Evolutionary conservation across 2,329 filamentous ascomycete genomes (phyloP).

Genomic region (Alternaria triticimaculans): DNA sequence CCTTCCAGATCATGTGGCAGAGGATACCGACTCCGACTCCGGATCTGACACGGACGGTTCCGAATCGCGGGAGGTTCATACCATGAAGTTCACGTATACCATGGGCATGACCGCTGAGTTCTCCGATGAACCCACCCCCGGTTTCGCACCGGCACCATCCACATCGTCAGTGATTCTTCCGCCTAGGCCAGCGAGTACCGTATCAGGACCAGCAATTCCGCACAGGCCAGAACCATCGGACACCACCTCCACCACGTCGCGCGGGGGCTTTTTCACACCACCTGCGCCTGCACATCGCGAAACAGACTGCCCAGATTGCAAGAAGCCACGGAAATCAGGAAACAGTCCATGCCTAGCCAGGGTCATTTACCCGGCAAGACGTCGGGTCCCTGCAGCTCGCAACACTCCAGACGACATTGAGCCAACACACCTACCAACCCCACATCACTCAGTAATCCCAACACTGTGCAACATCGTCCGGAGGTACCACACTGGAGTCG

Average conservation of each 20-base stretch:
- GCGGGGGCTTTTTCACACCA: background rate
- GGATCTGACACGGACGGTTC: background rate
- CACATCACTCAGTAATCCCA: background rate
- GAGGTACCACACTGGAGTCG: slow-evolving; percentile 4
- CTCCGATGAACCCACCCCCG: background rate
- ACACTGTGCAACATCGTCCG: slow-evolving; percentile 5
- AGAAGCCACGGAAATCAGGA: background rate
- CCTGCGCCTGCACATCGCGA: background rate
- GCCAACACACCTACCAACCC: background rate
- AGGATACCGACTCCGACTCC: background rate
- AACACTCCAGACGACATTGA: background rate
- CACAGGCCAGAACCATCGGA: background rate
- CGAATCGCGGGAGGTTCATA: background rate
- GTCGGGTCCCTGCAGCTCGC: background rate
- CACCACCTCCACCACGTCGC: background rate
- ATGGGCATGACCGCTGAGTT: background rate
- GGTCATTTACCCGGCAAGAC: slow-evolving; percentile 5
- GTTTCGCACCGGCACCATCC: background rate
- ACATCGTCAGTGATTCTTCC: background rate
- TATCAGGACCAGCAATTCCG: background rate
- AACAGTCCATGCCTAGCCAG: slow-evolving; percentile 9
- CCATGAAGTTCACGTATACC: background rate
- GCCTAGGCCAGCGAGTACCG: background rate
- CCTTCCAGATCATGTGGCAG: background rate
- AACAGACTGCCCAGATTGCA: background rate